Base-by-base conservation (phyloP, 371 early-diverging fungal genomes). In the Chytridiales sp. region DNA sequence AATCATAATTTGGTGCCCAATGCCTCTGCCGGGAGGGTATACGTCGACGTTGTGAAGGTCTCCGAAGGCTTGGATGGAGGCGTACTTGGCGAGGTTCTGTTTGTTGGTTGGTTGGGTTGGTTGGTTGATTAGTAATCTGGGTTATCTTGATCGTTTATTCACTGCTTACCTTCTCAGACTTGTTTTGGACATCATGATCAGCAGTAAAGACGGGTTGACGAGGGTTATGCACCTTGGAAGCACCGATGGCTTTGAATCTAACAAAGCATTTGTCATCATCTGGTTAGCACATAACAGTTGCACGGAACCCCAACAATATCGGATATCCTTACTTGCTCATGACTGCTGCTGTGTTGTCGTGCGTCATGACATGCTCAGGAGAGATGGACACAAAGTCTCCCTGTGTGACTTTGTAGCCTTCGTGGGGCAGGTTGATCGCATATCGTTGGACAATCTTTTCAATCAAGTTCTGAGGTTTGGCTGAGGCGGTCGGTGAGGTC, bases 151-250 rank as follows among this genome's bases (percentile, higher is more conserved):
- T n/a, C n/a, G n/a, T n/a, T n/a, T n/a, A n/a, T n/a, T n/a, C n/a
- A n/a, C n/a, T n/a, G n/a, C n/a, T n/a, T n/a, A 86, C 86, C 78
- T 88, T 86, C 47, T 89, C 90, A 0, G 82, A 69, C 63, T 83
- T 94, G 83, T 95, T 94, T 68, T 97, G 97, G 29, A 97, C 93
- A 73, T 97, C 94, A 68, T 97, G 97, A 74, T 97, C 97, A 34
- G 95, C 79, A 8, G 97, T 92, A 75, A 93, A 95, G 15, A 97
- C 94, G 1, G 91, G 86, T 69, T 95, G 95, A n/a, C 66, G 69
- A 26, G 90, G 86, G 68, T 89, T 78, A 46, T 82, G 75, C 61
- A 96, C 82, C 55, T 78, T 78, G 35, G 87, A 81, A 0, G 93
- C 93, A 8, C 94, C 95, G 59, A 96, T 94, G 50, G 88, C 85